Percentiles rank a stretch among this genome's conserved stretches.
These are phyloP conservation scores for Bassia scoparia DNA, from an alignment of 148 eudicot genomes.

Conservation along the genomic window DNA sequence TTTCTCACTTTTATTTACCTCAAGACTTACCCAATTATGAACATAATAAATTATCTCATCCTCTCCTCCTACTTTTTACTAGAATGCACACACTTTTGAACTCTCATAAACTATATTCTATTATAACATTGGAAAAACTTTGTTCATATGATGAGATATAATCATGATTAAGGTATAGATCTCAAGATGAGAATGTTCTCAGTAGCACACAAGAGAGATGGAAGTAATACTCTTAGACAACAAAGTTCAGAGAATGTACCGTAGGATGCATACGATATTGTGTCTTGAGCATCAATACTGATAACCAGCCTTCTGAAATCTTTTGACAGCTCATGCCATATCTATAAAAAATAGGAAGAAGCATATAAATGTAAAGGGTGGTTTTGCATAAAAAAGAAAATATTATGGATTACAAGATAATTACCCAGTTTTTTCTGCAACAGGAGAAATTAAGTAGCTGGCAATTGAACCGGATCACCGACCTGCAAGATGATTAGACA, in stretches of 20 bases:
- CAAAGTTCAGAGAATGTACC: slow-evolving; percentile 35
- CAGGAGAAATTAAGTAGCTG: slow-evolving; percentile 89
- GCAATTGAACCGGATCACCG: slow-evolving; percentile 98
- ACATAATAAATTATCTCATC: too few relatives aligned
- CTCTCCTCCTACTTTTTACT: too few relatives aligned
- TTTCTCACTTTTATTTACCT: too few relatives aligned
- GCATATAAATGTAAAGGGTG: not conserved
- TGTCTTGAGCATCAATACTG: slow-evolving; percentile 87
- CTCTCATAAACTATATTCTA: too few relatives aligned
- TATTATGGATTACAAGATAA: not conserved
- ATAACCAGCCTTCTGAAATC: slow-evolving; percentile 91
- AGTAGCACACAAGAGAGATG: not conserved
- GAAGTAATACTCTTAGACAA: not conserved
- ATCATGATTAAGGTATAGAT: too few relatives aligned
- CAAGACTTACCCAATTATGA: too few relatives aligned
- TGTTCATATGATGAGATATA: too few relatives aligned
- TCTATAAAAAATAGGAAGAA: slow-evolving; percentile 31
- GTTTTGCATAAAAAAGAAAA: not conserved
- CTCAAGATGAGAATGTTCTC: too few relatives aligned
- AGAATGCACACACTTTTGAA: too few relatives aligned
- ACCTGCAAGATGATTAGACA: slow-evolving; percentile 41
- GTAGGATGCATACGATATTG: slow-evolving; percentile 99
- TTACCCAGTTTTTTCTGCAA: slow-evolving; percentile 77
- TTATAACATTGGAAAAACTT: too few relatives aligned
- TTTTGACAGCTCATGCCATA: slow-evolving; percentile 90